Evolutionary conservation across 495 filamentous ascomycete genomes (phyloP).

Genomic region (Aspergillus incahuasiensis): DNA sequence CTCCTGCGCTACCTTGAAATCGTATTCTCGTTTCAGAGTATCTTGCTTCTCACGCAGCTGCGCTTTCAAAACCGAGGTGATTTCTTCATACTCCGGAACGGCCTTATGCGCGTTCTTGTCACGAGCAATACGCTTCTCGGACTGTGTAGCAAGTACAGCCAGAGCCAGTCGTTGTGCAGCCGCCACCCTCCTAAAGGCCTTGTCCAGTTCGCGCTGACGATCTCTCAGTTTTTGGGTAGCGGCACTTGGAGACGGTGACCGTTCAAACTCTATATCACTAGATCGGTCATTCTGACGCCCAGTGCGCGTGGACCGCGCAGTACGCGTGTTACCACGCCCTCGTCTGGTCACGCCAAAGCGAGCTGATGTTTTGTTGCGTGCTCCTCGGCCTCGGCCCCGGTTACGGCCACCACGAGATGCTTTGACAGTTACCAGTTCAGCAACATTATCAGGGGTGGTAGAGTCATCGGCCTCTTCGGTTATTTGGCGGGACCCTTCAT

Average conservation of each 20-base stretch:
- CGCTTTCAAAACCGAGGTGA: conserved; percentile 19
- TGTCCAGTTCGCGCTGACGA: conserved; percentile 40
- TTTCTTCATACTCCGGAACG: conserved; percentile 37
- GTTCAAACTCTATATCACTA: conserved; percentile 29
- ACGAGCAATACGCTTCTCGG: conserved; percentile 32
- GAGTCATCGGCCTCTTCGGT: conserved; percentile 20
- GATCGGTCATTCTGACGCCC: conserved; percentile 23
- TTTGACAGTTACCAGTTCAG: conserved; percentile 16
- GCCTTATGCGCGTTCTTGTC: conserved; percentile 42
- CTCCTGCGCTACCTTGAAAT: conserved; percentile 25
- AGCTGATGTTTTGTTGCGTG: conserved; percentile 28
- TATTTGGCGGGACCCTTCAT: conserved; percentile 19
- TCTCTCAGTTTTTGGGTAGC: conserved; percentile 33
- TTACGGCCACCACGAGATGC: conserved; percentile 36
- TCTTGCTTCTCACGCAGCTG: conserved; percentile 16
- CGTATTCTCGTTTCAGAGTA: conserved; percentile 23
- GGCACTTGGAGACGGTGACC: conserved; percentile 34
- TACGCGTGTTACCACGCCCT: conserved; percentile 20
- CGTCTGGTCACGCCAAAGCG: conserved; percentile 19
- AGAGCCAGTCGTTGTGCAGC: conserved; percentile 37
- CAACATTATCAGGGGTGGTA: conserved; percentile 17
- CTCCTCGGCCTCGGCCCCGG: conserved; percentile 36
- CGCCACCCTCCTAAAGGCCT: conserved; percentile 40
- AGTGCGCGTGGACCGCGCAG: conserved; percentile 19
- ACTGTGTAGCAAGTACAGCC: conserved; percentile 34